Evolutionary conservation across 2,329 filamentous ascomycete species (phyloP), one percentile per base, ranked within the genome.

Genomic region (Ascochyta pisi): DNA sequence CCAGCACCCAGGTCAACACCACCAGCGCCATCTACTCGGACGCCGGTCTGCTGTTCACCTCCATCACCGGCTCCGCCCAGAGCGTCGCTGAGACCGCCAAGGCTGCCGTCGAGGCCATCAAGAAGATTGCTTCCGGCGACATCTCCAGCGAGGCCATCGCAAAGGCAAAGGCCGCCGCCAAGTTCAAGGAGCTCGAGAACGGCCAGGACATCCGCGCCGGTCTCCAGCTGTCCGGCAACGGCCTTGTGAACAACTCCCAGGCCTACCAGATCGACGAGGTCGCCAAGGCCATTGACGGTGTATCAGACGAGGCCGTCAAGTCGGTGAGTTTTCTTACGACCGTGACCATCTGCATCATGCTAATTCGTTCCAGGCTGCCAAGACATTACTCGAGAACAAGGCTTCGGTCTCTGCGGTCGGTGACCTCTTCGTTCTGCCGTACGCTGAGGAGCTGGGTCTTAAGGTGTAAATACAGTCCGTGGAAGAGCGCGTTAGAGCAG

Each of bases 81-180:
- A 87, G 89, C 63, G 87, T 99, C 63, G 85, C 87, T 64, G 84
- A 86, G 72, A 90, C 88, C 55, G 89, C 92, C 52, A 83, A 87
- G 76, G 89, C 89, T 73, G 86, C 91, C 35, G 90, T 93, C 68
- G 90, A 93, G 76, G 85, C 88, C 40, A 82, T 99, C 68, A 91
- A 96, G 86, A 86, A 85, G 78, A 84, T 96, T 65, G 88, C 91
- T 13, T 84, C 86, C 50, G 91, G 91, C 64, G 82, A 88, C 51
- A 84, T 95, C 68, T 85, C 84, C 77, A 89, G 90, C 75, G 95
- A 99, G 78, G 89, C 95, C 60, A 84, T 98, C 74, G 86, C 88
- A 78, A 98, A 97, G 85, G 95, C 95, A 47, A 86, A 93, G 75
- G 91, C 94, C 58, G 88, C 90, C 71, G 95, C 95, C 73, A 98